phyloP scores from a whole-genome alignment of 2,329 filamentous ascomycete genomes.

The Apiospora koreana region DNA sequence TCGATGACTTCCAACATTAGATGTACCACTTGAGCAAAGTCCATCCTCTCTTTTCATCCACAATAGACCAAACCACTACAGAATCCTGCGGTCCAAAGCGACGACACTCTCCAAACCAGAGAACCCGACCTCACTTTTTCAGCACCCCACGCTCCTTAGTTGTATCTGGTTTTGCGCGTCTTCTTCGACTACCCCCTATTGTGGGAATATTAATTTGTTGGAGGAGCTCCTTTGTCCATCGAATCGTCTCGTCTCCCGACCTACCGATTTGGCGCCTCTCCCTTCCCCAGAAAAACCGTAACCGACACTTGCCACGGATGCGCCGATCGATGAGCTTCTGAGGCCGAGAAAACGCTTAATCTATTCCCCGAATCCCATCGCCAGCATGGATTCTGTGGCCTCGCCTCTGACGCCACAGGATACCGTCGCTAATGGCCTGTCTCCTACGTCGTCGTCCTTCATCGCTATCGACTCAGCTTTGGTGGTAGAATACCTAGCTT shows the following conservation, averaged over 20 bases:
- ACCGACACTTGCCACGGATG: constrained; percentile 10
- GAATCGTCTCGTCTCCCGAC: neutral
- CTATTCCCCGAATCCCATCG: constrained; percentile 20
- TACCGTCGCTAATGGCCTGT: constrained; percentile 48
- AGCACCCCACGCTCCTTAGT: constrained; percentile 5
- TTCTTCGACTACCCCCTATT: constrained; percentile 6
- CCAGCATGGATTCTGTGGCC: constrained; percentile 54
- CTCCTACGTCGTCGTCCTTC: constrained; percentile 44
- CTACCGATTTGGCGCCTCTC: neutral
- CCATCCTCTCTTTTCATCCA: neutral
- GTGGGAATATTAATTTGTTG: neutral
- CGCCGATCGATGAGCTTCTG: constrained; percentile 11
- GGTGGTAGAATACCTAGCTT: constrained; percentile 71
- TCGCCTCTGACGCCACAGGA: constrained; percentile 43
- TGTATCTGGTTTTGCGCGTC: neutral
- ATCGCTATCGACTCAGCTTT: constrained; percentile 65
- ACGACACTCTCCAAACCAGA: constrained; percentile 1
- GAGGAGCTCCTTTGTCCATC: neutral
- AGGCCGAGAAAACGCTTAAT: neutral
- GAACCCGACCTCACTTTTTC: neutral
- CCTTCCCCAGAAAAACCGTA: neutral
- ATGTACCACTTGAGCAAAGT: neutral
- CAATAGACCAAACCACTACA: neutral
- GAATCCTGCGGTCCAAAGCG: neutral
- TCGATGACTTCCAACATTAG: neutral